Percentiles rank a stretch among this genome's conserved stretches.
These are phyloP conservation scores for Macrolepiota fuliginosa DNA, from an alignment of 768 basidiomycete species.

Conservation along the genomic window DNA sequence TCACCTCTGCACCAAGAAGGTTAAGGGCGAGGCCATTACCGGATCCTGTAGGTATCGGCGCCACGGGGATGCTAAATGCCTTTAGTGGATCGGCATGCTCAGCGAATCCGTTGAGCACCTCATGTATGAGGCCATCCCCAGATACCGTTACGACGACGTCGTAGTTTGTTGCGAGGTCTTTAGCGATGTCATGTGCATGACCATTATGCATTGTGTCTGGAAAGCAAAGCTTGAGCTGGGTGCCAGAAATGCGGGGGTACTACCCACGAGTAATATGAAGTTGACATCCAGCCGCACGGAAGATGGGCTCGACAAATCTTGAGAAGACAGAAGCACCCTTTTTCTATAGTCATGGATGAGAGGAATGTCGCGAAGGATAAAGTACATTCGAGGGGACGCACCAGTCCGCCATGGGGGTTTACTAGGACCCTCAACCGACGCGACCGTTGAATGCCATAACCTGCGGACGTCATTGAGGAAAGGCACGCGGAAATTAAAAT, in stretches of 20 bases:
- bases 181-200: conserved; percentile 68
- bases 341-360: conserved; percentile 40
- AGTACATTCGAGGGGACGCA: conserved; percentile 31
- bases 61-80: conserved; percentile 68
- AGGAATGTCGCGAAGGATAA: conserved; percentile 4
- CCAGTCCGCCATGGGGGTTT: conserved; percentile 80
- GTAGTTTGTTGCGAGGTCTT: conserved; percentile 52
- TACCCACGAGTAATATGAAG: conserved; percentile 62
- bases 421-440: conserved; percentile 67
- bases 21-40: conserved; percentile 79
- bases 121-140: conserved; percentile 83
- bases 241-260: background rate
- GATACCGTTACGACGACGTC: conserved; percentile 77
- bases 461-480: conserved; percentile 15
- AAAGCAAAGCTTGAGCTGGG: background rate
- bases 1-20: conserved; percentile 64
- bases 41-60: conserved; percentile 80
- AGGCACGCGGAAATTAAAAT: background rate
- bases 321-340: conserved; percentile 53
- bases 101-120: conserved; percentile 81
- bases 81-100: conserved; percentile 54
- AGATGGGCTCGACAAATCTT: conserved; percentile 66
- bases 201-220: conserved; percentile 61
- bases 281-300: conserved; percentile 62
- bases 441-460: conserved; percentile 49